Evolutionary conservation across 2,329 filamentous ascomycete species (phyloP), one percentile per base, ranked within the genome.

Genomic region (Cordyceps militaris): DNA sequence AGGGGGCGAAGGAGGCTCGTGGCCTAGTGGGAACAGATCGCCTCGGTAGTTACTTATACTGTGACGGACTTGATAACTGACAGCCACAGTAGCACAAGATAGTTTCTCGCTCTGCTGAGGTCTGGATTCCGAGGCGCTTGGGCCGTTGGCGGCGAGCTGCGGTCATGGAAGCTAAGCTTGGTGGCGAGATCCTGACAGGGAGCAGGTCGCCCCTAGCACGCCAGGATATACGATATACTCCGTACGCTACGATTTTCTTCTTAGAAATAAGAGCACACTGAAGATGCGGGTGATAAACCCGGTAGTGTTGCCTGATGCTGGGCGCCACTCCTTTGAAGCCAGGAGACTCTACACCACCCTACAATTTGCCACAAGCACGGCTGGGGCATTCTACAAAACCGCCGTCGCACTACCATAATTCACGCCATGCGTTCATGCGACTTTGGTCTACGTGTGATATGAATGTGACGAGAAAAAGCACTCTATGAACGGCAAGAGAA

Each of bases 1-100:
- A 56, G 53, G 53, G 53, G 53, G 43, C 43, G 43, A 48, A 48
- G 51, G 32, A 19, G 23, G n/a, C 43, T 48, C 44, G 34, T 40
- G 21, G 53, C 24, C 24, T 32, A 46, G 28, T 46, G 51, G 30
- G 16, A 28, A 19, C 28, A 56, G 43, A 56, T 56, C 53, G 43
- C n/a, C 8, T n/a, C 53, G 53, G 53, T 56, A 56, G 23, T 56
- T 42, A n/a, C 7, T n/a, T 56, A 23, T 55, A 21, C 21, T 38
- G 14, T 49, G 21, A 43, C 34, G 43, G 42, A 28, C 42, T 13
- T 48, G 53, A 56, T 48, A 48, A 28, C 32, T 56, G 34, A 56
- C 43, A 49, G 43, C 53, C 42, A 46, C 30, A 21, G 52, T 38
- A n/a, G 23, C 30, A 55, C 52, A 38, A 10, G 21, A 46, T 36